A percentile compares a stretch with the other conserved stretches of the same genome.
These are phyloP conservation scores for Mycosphaerella sp. DNA, from an alignment of 2,329 filamentous ascomycete genomes.

Conservation along the genomic window DNA sequence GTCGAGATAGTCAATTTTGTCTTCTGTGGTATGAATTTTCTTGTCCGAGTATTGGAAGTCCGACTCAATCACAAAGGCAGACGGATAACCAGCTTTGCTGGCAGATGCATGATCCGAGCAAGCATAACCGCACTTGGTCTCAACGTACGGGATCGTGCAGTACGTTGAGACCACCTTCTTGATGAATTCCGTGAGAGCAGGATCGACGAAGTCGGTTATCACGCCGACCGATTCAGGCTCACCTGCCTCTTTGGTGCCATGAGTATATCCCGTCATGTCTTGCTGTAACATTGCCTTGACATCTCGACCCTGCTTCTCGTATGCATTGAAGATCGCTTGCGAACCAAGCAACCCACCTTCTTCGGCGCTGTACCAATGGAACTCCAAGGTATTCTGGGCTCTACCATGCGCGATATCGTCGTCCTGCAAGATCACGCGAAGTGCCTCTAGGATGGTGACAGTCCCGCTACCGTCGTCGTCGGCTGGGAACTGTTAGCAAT, in stretches of 20 bases:
- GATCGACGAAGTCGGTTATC: conserved; percentile 85
- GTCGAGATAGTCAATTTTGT: conserved; percentile 64
- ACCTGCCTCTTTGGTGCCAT: conserved; percentile 75
- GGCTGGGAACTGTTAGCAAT: conserved; percentile 40
- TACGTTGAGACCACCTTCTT: conserved; percentile 82
- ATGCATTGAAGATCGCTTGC: conserved; percentile 80
- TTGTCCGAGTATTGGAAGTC: conserved; percentile 59
- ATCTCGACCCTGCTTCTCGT: conserved; percentile 65
- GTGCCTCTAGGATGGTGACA: conserved; percentile 87
- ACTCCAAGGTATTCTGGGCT: conserved; percentile 81
- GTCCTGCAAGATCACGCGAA: conserved; percentile 66
- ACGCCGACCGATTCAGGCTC: conserved; percentile 81
- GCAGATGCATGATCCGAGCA: conserved; percentile 71
- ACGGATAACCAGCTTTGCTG: conserved; percentile 67
- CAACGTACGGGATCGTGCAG: conserved; percentile 78
- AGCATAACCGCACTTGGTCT: conserved; percentile 77
- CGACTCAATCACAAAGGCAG: conserved; percentile 70
- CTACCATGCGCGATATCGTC: conserved; percentile 65
- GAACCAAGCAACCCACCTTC: conserved; percentile 82
- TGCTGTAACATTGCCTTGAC: conserved; percentile 97
- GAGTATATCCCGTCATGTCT: conserved; percentile 90
- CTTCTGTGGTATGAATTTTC: conserved; percentile 61
- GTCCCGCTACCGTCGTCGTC: conserved; percentile 84
- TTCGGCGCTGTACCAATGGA: conserved; percentile 93
- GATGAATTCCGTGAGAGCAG: conserved; percentile 78